Conservation (phyloP, 495 filamentous ascomycete species). For the Hypoxylon fragiforme region DNA sequence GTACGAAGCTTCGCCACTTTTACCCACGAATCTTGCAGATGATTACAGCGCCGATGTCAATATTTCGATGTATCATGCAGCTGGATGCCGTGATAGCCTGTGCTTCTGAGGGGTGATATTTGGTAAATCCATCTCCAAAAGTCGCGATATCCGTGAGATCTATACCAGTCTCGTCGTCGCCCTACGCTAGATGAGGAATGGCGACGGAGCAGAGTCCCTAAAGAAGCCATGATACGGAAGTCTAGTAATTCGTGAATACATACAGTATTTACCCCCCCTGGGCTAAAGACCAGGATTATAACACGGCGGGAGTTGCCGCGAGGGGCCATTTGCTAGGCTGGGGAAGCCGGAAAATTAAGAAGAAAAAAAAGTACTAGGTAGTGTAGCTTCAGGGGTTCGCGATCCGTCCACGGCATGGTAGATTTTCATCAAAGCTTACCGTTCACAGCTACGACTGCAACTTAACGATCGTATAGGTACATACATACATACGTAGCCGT, state of each 20-base stretch:
- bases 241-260: constrained; percentile 16
- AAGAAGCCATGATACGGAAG: constrained; percentile 16
- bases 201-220: constrained; percentile 20
- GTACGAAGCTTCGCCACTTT: constrained; percentile 17
- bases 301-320: constrained; percentile 26
- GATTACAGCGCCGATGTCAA: constrained; percentile 19
- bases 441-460: constrained; percentile 25
- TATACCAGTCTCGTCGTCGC: neutral
- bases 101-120: neutral
- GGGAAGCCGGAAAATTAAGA: constrained; percentile 23
- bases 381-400: constrained; percentile 28
- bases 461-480: too few species aligned
- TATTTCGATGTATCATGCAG: constrained; percentile 2
- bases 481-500: constrained; percentile 11
- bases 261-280: constrained; percentile 15
- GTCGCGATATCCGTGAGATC: neutral
- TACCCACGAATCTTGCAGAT: constrained; percentile 12
- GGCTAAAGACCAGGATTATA: constrained; percentile 14
- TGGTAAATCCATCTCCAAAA: neutral
- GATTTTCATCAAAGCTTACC: constrained; percentile 29
- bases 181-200: constrained; percentile 14
- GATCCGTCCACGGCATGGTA: constrained; percentile 16
- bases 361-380: too few species aligned
- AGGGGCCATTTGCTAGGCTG: constrained; percentile 9
- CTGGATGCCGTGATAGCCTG: neutral